Evolutionary conservation across 371 early-diverging fungal species (phyloP).

Genomic region (Haplosporangium sp.): DNA sequence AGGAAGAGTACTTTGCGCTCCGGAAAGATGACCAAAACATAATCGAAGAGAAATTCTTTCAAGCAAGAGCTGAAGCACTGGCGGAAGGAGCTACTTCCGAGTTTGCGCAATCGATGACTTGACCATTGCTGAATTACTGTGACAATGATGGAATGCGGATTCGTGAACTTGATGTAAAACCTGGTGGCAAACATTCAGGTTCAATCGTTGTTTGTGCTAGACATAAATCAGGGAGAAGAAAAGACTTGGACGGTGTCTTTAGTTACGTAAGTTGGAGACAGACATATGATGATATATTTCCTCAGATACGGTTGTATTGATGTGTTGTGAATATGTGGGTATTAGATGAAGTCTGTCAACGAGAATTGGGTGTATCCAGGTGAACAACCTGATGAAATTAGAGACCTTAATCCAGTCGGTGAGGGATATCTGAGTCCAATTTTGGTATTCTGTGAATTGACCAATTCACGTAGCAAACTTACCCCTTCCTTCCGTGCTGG

Average conservation of each 20-base stretch:
- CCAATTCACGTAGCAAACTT: constrained; percentile 19
- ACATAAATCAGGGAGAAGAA: constrained; percentile 8
- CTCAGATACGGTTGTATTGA: background rate
- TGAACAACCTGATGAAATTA: constrained; percentile 12
- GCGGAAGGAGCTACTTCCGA: constrained; percentile 7
- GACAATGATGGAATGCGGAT: constrained; percentile 11
- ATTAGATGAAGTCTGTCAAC: constrained; percentile 19
- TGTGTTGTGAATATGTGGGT: constrained; percentile 1
- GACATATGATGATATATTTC: background rate
- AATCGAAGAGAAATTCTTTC: constrained; percentile 14
- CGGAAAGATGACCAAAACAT: background rate
- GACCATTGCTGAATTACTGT: constrained; percentile 18
- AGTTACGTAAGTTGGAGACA: constrained; percentile 12
- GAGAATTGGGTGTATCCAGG: constrained; percentile 17
- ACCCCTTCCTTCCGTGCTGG: constrained; percentile 13
- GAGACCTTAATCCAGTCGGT: constrained; percentile 9
- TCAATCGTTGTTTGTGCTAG: constrained; percentile 16
- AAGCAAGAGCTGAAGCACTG: constrained; percentile 5
- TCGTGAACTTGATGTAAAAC: constrained; percentile 11
- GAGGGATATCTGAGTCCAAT: constrained; percentile 20
- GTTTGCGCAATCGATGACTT: constrained; percentile 2
- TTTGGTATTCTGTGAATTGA: constrained; percentile 18
- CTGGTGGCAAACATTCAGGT: constrained; percentile 4
- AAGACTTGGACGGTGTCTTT: constrained; percentile 3
- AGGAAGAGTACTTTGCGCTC: constrained; percentile 12